phyloP scores from a whole-genome alignment of 2,329 filamentous ascomycete species.

The Trichophyton rubrum region DNA sequence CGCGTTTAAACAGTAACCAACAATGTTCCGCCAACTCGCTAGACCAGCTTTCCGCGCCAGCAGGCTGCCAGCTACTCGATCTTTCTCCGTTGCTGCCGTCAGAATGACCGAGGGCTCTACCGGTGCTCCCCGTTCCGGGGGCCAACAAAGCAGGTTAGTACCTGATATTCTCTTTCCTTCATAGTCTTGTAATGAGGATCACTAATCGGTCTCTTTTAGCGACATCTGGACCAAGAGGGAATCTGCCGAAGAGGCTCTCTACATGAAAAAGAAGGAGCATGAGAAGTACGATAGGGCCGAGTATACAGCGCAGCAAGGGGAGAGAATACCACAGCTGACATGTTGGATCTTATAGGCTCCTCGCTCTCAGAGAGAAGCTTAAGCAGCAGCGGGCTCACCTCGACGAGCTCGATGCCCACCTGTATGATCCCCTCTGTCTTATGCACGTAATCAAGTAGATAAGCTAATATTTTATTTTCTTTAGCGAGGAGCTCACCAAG shows the following conservation, averaged over 20 bases:
- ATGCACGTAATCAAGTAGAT: not conserved
- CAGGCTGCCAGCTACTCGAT: slow-evolving; percentile 38
- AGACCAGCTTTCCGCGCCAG: slow-evolving; percentile 45
- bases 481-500: slow-evolving; percentile 65
- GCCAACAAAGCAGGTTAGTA: slow-evolving; percentile 27
- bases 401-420: slow-evolving; percentile 71
- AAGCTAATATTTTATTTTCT: not conserved
- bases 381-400: slow-evolving; percentile 69
- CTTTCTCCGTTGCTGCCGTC: slow-evolving; percentile 52
- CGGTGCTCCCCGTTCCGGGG: slow-evolving; percentile 34
- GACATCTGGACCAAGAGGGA: slow-evolving; percentile 91
- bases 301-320: not conserved
- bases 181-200: not conserved
- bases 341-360: slow-evolving; percentile 38
- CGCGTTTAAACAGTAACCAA: not conserved
- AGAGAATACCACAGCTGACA: not conserved
- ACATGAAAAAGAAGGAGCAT: slow-evolving; percentile 76
- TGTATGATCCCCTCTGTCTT: slow-evolving; percentile 44
- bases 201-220: slow-evolving; percentile 35
- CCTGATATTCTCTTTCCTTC: not conserved
- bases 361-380: slow-evolving; percentile 57
- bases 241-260: slow-evolving; percentile 69
- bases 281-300: slow-evolving; percentile 51
- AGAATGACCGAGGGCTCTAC: slow-evolving; percentile 59
- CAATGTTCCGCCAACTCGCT: slow-evolving; percentile 57